Evolutionary conservation across 2,329 filamentous ascomycete species (phyloP).

Genomic region (Apiospora sp.): DNA sequence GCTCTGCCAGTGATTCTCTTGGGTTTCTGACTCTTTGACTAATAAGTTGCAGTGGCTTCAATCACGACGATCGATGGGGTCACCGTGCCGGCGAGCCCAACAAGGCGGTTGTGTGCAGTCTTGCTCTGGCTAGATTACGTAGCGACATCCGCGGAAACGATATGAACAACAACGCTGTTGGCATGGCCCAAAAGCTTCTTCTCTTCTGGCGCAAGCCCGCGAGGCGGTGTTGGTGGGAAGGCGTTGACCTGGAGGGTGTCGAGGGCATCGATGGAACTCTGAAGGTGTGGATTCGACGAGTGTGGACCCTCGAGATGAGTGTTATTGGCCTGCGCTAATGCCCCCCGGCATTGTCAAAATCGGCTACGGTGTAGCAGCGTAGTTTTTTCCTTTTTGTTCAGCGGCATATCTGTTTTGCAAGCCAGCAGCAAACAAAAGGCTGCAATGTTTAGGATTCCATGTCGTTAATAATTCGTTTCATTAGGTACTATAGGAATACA

Average conservation of each 20-base stretch:
- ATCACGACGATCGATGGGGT: constrained; percentile 94
- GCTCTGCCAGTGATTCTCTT: not conserved
- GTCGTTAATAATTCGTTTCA: constrained; percentile 23
- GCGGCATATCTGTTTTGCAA: constrained; percentile 17
- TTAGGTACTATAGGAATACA: constrained; percentile 19
- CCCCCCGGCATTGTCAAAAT: not conserved
- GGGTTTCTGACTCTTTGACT: not conserved
- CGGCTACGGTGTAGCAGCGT: not conserved
- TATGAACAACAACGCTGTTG: constrained; percentile 79
- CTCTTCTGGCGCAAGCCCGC: constrained; percentile 99
- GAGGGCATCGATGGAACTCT: constrained; percentile 90
- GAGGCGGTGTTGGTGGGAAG: constrained; percentile 98
- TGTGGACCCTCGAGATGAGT: constrained; percentile 99
- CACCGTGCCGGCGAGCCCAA: constrained; percentile 97
- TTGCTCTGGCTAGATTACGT: constrained; percentile 89
- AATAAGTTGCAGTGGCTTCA: constrained; percentile 77
- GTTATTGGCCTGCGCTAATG: constrained; percentile 80
- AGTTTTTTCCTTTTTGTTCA: not conserved
- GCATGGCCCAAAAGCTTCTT: constrained; percentile 97
- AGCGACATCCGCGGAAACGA: constrained; percentile 89
- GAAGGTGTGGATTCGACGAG: constrained; percentile 97
- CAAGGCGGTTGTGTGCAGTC: constrained; percentile 97
- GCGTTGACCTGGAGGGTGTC: constrained; percentile 87
- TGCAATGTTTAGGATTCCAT: constrained; percentile 23
- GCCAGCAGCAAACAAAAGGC: constrained; percentile 19